Conservation (phyloP, 2,329 filamentous ascomycete genomes). For the Emmonsiellopsis sp. region DNA sequence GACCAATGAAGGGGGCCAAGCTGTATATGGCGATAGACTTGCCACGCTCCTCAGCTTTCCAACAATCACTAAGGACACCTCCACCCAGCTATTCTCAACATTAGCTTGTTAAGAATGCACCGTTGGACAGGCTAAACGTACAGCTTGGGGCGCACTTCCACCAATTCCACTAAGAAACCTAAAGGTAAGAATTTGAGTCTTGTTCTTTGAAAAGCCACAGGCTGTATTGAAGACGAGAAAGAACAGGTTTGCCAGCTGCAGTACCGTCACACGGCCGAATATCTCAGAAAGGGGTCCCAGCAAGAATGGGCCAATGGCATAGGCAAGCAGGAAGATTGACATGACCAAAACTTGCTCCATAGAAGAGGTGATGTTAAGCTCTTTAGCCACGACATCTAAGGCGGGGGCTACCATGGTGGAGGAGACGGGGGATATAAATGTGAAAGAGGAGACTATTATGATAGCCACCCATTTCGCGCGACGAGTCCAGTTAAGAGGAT, state of each 20-base stretch:
- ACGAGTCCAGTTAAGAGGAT: conserved; percentile 46
- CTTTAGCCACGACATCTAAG: conserved; percentile 41
- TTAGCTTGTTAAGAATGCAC: neutral
- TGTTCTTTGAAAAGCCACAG: conserved; percentile 47
- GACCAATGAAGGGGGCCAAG: conserved; percentile 55
- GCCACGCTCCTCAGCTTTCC: conserved; percentile 52
- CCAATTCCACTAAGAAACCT: conserved; percentile 51
- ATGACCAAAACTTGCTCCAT: conserved; percentile 40
- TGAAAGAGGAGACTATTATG: conserved; percentile 47
- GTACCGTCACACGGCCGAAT: conserved; percentile 45
- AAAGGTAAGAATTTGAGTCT: conserved; percentile 47
- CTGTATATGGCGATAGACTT: conserved; percentile 54
- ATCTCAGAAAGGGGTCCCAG: conserved; percentile 47
- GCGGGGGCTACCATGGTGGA: conserved; percentile 51
- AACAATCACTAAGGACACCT: conserved; percentile 48
- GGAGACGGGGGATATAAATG: conserved; percentile 54
- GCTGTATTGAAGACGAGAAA: conserved; percentile 51
- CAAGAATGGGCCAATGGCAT: conserved; percentile 43
- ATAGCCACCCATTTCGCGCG: conserved; percentile 50
- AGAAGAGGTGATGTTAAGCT: conserved; percentile 42
- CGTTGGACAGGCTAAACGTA: conserved; percentile 18
- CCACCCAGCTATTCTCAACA: conserved; percentile 28
- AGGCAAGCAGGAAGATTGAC: conserved; percentile 48
- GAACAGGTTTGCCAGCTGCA: conserved; percentile 47
- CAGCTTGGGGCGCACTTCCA: conserved; percentile 46